Base-by-base conservation (phyloP, 169 alveolate species). In the Cryptosporidium felis region DNA sequence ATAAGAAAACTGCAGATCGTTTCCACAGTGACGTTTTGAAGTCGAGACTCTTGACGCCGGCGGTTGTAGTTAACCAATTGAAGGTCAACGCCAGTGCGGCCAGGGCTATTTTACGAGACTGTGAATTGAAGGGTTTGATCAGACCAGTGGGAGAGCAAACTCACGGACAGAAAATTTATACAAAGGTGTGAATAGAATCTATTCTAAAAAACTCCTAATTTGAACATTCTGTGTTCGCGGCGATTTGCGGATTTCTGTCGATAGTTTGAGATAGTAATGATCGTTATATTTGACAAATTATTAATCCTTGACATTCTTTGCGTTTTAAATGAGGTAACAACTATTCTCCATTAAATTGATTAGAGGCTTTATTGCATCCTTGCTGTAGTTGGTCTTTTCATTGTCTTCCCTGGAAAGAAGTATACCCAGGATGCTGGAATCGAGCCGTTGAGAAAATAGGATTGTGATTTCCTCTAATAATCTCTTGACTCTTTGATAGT, bases 61-160 rank as follows among this genome's bases (percentile, higher is more conserved):
- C 95, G 47, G 81, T 85, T 45, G 74, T 92, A 36, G 89, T 92
- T 58, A 92, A 91, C 62, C 93, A 92, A 82, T 91, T 92, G 61
- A 91, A 92, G 67, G 90, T 92, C 61, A 91, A 91, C 62, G 95
- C 92, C 40, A 82, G 95, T 26, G 91, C 93, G 34, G 95, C 95
- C 1, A 92, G 96, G 85, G 90, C 88, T 63, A 93, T 93, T 56
- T 60, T 94, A 60, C 88, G 89, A 81, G 96, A 92, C 63, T 89
- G 92, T 36, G 85, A 65, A 56, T 51, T 88, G 23, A 88, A 91
- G 47, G 93, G 89, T 28, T 79, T 90, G 32, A 89, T 93, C 66
- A 67, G 63, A 45, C 90, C 88, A 34, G 94, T 89, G 6, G 95
- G 94, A 49, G 95, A 93, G 60, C 92, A 82, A 66, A 82, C 91